Base-by-base conservation (phyloP, 176 grass and related monocot species). In the Neostapfia colusana region DNA sequence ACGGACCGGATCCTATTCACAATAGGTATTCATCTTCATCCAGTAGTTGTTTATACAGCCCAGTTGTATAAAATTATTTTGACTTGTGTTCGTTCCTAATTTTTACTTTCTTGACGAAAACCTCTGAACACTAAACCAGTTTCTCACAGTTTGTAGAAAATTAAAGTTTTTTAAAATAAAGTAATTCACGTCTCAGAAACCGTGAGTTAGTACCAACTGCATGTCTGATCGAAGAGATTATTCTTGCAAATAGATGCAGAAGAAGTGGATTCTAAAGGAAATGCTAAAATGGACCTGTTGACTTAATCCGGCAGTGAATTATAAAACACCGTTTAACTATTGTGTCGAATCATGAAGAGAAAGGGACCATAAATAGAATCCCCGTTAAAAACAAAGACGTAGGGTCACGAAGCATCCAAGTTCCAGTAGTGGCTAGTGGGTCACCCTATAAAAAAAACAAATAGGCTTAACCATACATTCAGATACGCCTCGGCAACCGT, bases 1-100 rank as follows among this genome's bases (percentile, higher is more conserved):
- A 97, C 35, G 93, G 93, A 5, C 79, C 93, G 75, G 93, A 97
- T 64, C 93, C 89, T 18, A 97, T 97, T 84, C 93, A 97, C 63
- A 96, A 96, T 13, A 87, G 92, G 92, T 96, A 91, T 20, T 68
- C 2, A 27, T 25, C 43, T n/a, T 45, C 27, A 9, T 26, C 55
- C 20, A 1, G n/a, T 54, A 40, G 4, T 81, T 67, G 23, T n/a
- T 70, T 16, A 6, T 34, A 4, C 9, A 0, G 5, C 65, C 10
- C 17, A 43, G 5, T 65, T 8, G 15, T 59, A 10, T 24, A 12
- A 12, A 26, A 79, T 8, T 14, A 34, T 35, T 74, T 39, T 37
- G 37, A 26, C 25, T 28, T 27, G 20, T 45, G 51, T 5, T 12
- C 6, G 7, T 27, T 77, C 43, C 16, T 46, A 18, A 10, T 6